phyloP scores from a whole-genome alignment of 495 filamentous ascomycete species.

The Penicillium herquei region DNA sequence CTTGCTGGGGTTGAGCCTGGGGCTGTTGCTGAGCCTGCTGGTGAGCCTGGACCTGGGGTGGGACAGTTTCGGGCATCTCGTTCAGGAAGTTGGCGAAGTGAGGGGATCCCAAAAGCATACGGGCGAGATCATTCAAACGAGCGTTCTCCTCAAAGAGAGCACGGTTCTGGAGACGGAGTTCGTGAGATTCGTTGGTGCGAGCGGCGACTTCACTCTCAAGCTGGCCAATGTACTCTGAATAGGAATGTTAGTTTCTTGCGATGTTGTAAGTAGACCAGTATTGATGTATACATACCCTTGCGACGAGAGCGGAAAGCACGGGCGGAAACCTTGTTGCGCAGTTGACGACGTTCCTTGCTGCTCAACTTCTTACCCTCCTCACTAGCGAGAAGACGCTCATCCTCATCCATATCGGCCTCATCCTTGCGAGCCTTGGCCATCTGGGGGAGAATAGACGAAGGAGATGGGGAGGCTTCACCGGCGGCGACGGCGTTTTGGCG shows the following conservation, averaged over 20 bases:
- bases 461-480: slow-evolving; percentile 48
- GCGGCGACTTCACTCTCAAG: slow-evolving; percentile 81
- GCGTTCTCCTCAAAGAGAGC: slow-evolving; percentile 76
- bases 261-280: background rate
- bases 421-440: slow-evolving; percentile 75
- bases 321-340: slow-evolving; percentile 97
- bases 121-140: slow-evolving; percentile 72
- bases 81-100: slow-evolving; percentile 81
- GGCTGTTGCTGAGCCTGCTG: slow-evolving; percentile 40
- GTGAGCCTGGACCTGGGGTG: slow-evolving; percentile 35
- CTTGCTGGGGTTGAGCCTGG: slow-evolving; percentile 30
- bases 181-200: slow-evolving; percentile 67
- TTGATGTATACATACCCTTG: slow-evolving; percentile 69
- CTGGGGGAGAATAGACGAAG: slow-evolving; percentile 42
- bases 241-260: slow-evolving; percentile 40
- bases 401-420: slow-evolving; percentile 97
- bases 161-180: slow-evolving; percentile 70
- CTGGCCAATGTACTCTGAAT: slow-evolving; percentile 85
- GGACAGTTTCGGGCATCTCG: slow-evolving; percentile 57
- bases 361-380: slow-evolving; percentile 97
- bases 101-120: slow-evolving; percentile 81
- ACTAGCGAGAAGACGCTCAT: slow-evolving; percentile 86
- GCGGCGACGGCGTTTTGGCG: slow-evolving; percentile 60
- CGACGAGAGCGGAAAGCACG: slow-evolving; percentile 91
- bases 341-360: slow-evolving; percentile 89